Evolutionary conservation across 2,329 filamentous ascomycete species (phyloP), one percentile per base, ranked within the genome.

Genomic region (Lecanicillium sp.): DNA sequence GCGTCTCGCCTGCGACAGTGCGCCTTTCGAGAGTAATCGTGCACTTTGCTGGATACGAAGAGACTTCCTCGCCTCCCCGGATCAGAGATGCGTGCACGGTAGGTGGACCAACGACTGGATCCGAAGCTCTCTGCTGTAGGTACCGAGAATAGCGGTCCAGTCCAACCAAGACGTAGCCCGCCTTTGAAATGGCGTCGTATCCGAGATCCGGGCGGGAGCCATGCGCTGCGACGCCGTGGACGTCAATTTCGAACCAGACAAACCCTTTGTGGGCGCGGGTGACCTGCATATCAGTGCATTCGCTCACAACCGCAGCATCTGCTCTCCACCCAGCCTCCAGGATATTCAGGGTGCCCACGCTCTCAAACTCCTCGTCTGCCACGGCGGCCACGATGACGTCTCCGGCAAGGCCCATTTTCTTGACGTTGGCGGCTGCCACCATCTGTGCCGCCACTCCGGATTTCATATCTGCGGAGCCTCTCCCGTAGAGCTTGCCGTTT

Each of bases 311-410:
- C 5, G 75, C 76, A 0, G 61, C 75, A 47, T 79, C 74, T 2
- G 76, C 73, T 24, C 63, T 63, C 75, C 75, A 79, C 1, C 75
- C 76, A 2, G 73, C 72, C 10, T 61, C 62, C 1, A 79, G 56
- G 0, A 79, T 52, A 33, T 78, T 65, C 49, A 71, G 67, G 0
- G 75, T 79, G 2, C 76, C 76, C 10, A 72, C 70, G 23, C 72
- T 76, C 4, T 62, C 57, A 35, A 66, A 67, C 52, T 79, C 77
- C 46, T 79, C 75, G 36, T 79, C 76, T 0, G 75, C 70, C 3
- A 79, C 76, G 2, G 70, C 75, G 1, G 75, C 65, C 5, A 80
- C 62, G 8, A 79, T 71, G 8, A 79, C 66, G 40, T 79, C 71
- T 3, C 77, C 76, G 0, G 62, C 56, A 9, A 72, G 64, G 0